phyloP scores from a whole-genome alignment of 2,329 filamentous ascomycete species.

The Colletotrichum musicola region DNA sequence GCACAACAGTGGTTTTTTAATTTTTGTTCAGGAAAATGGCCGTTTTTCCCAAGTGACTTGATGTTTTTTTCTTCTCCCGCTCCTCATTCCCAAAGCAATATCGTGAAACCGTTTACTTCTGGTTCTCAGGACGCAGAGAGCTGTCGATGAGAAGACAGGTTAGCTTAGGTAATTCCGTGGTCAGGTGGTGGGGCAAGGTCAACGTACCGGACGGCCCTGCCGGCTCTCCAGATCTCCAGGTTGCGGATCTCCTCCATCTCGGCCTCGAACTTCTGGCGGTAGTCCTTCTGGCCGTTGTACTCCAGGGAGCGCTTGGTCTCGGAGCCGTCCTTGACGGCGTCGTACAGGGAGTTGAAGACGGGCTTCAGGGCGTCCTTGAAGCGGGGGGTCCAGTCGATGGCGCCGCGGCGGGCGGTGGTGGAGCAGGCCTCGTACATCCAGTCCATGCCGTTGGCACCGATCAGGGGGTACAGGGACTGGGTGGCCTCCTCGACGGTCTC shows the following conservation, averaged over 20 bases:
- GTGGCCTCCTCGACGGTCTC: slow-evolving; percentile 99
- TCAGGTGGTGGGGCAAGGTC: not conserved
- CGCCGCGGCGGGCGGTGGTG: slow-evolving; percentile 96
- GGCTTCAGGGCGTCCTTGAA: slow-evolving; percentile 99
- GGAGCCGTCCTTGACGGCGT: slow-evolving; percentile 88
- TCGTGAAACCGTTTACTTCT: slow-evolving; percentile 68
- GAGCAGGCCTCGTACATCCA: slow-evolving; percentile 99
- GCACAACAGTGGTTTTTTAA: slow-evolving; percentile 27
- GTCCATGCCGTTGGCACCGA: slow-evolving; percentile 98
- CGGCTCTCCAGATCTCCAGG: slow-evolving; percentile 98
- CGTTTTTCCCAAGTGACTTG: slow-evolving; percentile 19
- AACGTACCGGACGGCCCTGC: slow-evolving; percentile 90
- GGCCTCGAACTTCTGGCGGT: slow-evolving; percentile 96
- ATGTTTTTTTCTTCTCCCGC: slow-evolving; percentile 16
- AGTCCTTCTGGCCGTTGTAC: slow-evolving; percentile 96
- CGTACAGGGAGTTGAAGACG: slow-evolving; percentile 97
- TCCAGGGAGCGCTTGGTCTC: slow-evolving; percentile 98
- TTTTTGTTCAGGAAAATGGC: slow-evolving; percentile 24
- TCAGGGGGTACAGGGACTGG: slow-evolving; percentile 96
- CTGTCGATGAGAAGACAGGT: slow-evolving; percentile 53
- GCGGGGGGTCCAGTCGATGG: slow-evolving; percentile 96
- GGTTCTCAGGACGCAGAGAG: slow-evolving; percentile 87
- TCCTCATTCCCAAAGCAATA: slow-evolving; percentile 32
- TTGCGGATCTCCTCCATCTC: slow-evolving; percentile 99
- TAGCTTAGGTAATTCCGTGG: slow-evolving; percentile 33